These are phyloP conservation scores for Cyclotella cryptica DNA, from an alignment of 108 stramenopile species.

Conservation along the genomic window DNA sequence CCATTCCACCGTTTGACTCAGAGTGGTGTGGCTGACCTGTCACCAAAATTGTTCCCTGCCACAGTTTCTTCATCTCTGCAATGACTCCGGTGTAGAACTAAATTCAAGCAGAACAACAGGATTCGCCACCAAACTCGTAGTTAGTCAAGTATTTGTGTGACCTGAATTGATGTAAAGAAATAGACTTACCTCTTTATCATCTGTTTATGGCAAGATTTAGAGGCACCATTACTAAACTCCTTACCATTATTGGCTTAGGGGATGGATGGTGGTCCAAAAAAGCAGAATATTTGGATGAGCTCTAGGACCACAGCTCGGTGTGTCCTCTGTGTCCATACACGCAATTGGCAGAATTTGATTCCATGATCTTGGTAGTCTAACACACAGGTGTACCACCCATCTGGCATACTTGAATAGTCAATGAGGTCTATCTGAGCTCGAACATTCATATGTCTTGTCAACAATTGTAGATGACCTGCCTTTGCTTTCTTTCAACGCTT, in stretches of 20 bases:
- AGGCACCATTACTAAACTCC: not conserved
- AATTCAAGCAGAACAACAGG: no score
- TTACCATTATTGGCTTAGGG: not conserved
- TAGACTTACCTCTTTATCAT: slow-evolving; percentile 3
- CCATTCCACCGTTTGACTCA: no score
- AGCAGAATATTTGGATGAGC: not conserved
- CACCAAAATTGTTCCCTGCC: no score
- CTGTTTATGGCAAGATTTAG: no score
- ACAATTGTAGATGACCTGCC: slow-evolving; percentile 14
- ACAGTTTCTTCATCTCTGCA: no score
- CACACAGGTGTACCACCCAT: slow-evolving; percentile 33
- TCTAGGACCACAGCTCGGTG: slow-evolving; percentile 8
- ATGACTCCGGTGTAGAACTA: no score
- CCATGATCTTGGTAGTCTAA: slow-evolving; percentile 39
- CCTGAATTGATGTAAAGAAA: no score
- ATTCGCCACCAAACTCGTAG: no score
- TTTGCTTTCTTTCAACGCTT: not conserved
- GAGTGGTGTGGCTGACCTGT: no score
- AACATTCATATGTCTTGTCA: slow-evolving; percentile 21
- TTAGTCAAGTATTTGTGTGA: no score
- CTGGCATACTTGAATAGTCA: slow-evolving; percentile 45
- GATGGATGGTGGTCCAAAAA: not conserved
- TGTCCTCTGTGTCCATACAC: slow-evolving; percentile 11
- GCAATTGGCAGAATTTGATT: not conserved
- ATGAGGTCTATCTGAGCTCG: slow-evolving; percentile 38